Conservation (phyloP, 106 monocot genomes). For the Dendrobium catenatum region DNA sequence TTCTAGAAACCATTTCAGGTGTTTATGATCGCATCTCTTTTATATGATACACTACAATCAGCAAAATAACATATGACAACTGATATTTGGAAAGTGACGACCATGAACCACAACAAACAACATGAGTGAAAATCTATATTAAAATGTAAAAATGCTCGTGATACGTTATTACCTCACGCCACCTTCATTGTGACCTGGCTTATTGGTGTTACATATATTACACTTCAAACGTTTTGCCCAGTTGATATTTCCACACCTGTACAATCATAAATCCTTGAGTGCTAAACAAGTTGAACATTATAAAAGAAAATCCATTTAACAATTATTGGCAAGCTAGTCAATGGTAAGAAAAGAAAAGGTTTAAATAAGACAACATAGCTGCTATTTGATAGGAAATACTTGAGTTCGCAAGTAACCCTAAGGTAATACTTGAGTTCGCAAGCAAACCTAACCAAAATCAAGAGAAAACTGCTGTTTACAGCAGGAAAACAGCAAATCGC, state of each 20-base stretch:
- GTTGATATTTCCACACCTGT: conserved; percentile 99
- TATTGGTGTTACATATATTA: conserved; percentile 99
- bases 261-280: neutral
- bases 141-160: neutral
- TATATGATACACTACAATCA: neutral
- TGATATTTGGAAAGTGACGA: neutral
- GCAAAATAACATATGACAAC: neutral
- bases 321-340: neutral
- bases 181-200: conserved; percentile 96
- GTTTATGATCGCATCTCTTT: neutral
- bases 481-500: no score
- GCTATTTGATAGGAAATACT: no score
- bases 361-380: neutral
- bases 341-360: neutral
- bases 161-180: conserved; percentile 70
- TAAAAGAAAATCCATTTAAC: neutral
- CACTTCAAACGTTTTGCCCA: conserved; percentile 97
- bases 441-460: no score
- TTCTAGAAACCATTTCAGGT: neutral
- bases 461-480: no score
- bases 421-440: no score
- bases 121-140: neutral
- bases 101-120: neutral
- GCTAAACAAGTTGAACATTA: neutral
- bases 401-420: no score